phyloP scores from a whole-genome alignment of 352 stramenopile genomes.

The Globisporangium uncinulatum region DNA sequence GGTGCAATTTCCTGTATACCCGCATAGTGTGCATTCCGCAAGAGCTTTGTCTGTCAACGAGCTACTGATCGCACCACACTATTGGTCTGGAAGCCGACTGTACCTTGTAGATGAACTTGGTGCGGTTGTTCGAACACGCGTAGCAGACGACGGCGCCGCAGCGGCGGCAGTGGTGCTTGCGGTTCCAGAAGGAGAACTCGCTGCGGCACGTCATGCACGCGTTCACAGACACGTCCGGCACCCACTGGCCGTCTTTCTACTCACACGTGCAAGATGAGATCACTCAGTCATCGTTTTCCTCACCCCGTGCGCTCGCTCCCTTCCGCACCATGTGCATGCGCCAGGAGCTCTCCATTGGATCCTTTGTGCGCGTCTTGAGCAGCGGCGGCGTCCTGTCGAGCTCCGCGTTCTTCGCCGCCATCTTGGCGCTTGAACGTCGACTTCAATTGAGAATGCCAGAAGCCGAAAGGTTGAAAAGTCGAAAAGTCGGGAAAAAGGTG shows the following conservation, averaged over 20 bases:
- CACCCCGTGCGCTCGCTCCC: background rate
- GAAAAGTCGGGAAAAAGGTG: background rate
- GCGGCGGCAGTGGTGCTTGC: constrained; percentile 86
- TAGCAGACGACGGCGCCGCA: constrained; percentile 82
- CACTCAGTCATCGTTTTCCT: background rate
- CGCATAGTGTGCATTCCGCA: background rate
- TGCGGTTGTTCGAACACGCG: constrained; percentile 67
- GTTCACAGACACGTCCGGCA: constrained; percentile 70
- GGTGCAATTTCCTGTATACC: constrained; percentile 50
- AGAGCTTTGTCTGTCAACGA: background rate
- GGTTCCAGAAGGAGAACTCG: constrained; percentile 84
- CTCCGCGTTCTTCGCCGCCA: constrained; percentile 12
- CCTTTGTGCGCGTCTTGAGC: constrained; percentile 71
- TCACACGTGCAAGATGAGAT: background rate
- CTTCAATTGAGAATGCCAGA: constrained; percentile 1
- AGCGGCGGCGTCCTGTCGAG: constrained; percentile 31
- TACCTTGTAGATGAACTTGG: constrained; percentile 85
- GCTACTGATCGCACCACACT: too few relatives aligned
- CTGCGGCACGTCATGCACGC: constrained; percentile 79
- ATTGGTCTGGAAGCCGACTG: too few relatives aligned
- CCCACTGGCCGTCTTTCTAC: constrained; percentile 81
- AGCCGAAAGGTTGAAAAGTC: background rate
- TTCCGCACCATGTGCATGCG: constrained; percentile 70
- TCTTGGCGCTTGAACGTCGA: constrained; percentile 5
- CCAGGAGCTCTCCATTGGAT: constrained; percentile 84